Evolutionary conservation across 2,329 filamentous ascomycete species (phyloP), one percentile per base, ranked within the genome.

Genomic region (Diaporthe longicolla): DNA sequence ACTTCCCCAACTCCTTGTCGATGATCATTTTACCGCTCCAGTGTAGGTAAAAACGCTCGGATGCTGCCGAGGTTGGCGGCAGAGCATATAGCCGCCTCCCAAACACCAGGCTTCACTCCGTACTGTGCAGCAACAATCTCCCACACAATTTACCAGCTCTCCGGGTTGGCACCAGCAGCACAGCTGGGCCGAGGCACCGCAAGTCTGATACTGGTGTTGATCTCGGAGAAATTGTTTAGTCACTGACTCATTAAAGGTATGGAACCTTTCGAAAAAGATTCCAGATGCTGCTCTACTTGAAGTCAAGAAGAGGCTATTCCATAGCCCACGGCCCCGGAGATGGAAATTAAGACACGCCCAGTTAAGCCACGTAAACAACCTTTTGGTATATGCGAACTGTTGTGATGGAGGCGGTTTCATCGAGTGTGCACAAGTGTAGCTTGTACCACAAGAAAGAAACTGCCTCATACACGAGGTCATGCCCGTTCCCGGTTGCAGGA

Each of bases 31-130:
- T 48, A 54, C 48, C 24, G 37, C 24, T 52, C 55, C 65, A 70
- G 37, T 29, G n/a, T 45, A 29, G 61, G 37, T 29, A 26, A 54
- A 19, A 57, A 21, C 40, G n/a, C 24, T 68, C 71, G 71, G 71
- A 58, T 72, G 45, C 59, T 71, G 26, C 69, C 69, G 55, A 71
- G 69, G 35, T 40, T 54, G 52, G 65, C 52, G 50, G 66, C 35
- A 70, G 50, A 70, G 40, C 52, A 55, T 7, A 70, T 66, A 66
- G n/a, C 63, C 63, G 45, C 63, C 45, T 8, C 45, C 21, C 35
- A n/a, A 13, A 45, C 40, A 43, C 40, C 13, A 10, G 21, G 6
- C 61, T 37, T 29, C 19, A 50, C 45, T 50, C 26, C 19, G 35
- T 24, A 52, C 45, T 52, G 11, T 52, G 61, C 61, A 66, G 29